Percentiles rank a stretch among this genome's conserved stretches.
These are phyloP conservation scores for Noccaea bulbosa DNA, from an alignment of 345 rosid species.

Conservation along the genomic window DNA sequence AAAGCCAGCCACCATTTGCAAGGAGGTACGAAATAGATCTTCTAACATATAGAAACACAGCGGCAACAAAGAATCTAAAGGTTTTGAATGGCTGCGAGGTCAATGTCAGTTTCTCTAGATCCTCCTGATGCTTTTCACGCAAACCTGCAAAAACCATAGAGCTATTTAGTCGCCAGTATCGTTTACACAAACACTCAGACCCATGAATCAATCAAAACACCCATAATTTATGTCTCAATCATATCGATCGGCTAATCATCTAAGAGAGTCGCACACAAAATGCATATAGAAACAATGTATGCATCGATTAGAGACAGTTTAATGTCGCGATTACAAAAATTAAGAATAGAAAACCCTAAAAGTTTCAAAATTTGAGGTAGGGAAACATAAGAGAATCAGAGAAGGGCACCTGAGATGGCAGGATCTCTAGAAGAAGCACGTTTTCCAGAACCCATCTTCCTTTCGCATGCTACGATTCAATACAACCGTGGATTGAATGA, in stretches of 20 bases:
- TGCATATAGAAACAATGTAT: not conserved
- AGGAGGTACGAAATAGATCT: conserved; percentile 54
- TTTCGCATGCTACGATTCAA: conserved; percentile 18
- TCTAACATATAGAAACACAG: conserved; percentile 60
- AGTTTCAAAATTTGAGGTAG: conserved; percentile 7
- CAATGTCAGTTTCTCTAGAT: conserved; percentile 54
- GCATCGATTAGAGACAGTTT: conserved; percentile 2
- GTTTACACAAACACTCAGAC: not conserved
- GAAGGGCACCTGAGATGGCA: conserved; percentile 40
- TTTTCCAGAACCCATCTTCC: conserved; percentile 35
- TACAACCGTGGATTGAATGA: not conserved
- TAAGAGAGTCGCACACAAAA: not conserved
- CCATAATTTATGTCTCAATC: not conserved
- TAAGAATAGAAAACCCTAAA: not conserved
- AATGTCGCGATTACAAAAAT: not conserved
- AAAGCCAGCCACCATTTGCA: conserved; percentile 62
- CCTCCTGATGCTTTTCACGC: conserved; percentile 47
- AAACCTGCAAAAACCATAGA: conserved; percentile 31
- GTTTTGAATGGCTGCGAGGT: conserved; percentile 77
- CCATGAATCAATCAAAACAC: conserved; percentile 26
- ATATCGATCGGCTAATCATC: conserved; percentile 5
- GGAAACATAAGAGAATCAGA: not conserved
- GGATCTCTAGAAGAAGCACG: conserved; percentile 18
- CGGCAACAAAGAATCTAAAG: conserved; percentile 61
- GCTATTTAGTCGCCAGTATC: conserved; percentile 1